Base-by-base conservation (phyloP, 768 basidiomycete genomes). In the Xerocomus potaroensis region DNA sequence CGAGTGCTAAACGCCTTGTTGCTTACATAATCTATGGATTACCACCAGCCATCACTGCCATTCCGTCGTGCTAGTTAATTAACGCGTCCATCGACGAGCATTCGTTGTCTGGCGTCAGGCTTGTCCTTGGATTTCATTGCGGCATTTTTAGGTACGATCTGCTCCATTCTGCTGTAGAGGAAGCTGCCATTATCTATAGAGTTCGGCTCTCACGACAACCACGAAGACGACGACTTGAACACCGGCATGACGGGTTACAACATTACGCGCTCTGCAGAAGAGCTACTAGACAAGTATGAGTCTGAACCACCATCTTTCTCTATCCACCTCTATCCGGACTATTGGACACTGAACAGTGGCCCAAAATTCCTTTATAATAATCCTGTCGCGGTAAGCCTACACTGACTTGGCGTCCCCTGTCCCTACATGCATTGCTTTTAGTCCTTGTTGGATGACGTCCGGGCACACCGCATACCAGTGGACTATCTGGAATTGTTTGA, bases 401-500 rank as follows among this genome's bases (percentile, higher is more conserved):
- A 32, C 52, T 36, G 39, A 32, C 22, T 30, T 7, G 33, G 23
- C n/a, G 15, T 16, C 30, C 52, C 18, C 41, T 19, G 37, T 33
- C 33, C 42, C 40, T 51, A 27, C 48, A 15, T 40, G 18, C 39
- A 21, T 45, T 18, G 11, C 35, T 36, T 47, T 19, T 57, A 91
- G 89, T 82, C 84, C 36, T 66, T 92, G 7, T 72, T 92, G 32
- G 90, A 92, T 58, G 90, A 92, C 60, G 82, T 92, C 44, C 79
- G 87, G 38, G 83, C 83, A 8, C 80, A 87, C 55, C 76, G 88
- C 38, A 91, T 92, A 73, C 90, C 90, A 11, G 81, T 85, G 24
- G 90, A 92, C 68, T 90, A 88, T 61, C 72, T 91, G 11, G 86
- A 90, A 50, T 67, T 90, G 23, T 90, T 92, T 55, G 85, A 92